Conservation (phyloP, 306 rosid species). For the Begonia loranthoides region DNA sequence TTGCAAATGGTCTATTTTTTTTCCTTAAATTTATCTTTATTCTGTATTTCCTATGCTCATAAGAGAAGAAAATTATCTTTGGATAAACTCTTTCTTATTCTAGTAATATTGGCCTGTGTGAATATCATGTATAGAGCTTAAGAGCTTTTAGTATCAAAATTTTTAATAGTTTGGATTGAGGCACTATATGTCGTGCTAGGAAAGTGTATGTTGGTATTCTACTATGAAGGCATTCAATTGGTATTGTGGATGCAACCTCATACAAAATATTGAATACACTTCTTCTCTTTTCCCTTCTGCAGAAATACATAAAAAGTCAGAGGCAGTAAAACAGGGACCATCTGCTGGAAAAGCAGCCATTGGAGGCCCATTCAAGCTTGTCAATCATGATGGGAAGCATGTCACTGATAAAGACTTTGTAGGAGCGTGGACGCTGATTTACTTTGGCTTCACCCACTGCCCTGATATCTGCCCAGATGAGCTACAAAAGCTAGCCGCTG, state of each 20-base stretch:
- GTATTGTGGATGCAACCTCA: neutral
- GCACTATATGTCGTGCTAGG: neutral
- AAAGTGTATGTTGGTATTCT: no score
- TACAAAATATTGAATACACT: slow-evolving; percentile 1
- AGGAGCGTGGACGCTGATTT: slow-evolving; percentile 69
- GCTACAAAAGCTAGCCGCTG: slow-evolving; percentile 70
- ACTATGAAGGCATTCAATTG: no score
- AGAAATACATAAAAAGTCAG: slow-evolving; percentile 57
- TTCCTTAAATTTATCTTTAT: no score
- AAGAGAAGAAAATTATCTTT: no score
- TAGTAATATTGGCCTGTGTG: neutral
- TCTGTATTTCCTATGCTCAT: no score
- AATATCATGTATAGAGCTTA: no score
- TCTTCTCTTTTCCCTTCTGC: slow-evolving; percentile 19
- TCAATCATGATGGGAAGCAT: slow-evolving; percentile 60
- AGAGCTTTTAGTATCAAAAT: no score
- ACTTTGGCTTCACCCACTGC: slow-evolving; percentile 95
- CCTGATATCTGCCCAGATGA: slow-evolving; percentile 96
- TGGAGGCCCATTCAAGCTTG: slow-evolving; percentile 85
- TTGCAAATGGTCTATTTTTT: no score
- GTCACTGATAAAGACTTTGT: slow-evolving; percentile 75
- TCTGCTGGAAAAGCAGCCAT: slow-evolving; percentile 87
- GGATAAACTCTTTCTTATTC: neutral
- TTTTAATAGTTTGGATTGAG: no score
- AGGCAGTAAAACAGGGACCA: slow-evolving; percentile 81